These are phyloP conservation scores for Alternaria brassicae DNA, from an alignment of 2,329 filamentous ascomycete genomes.

Conservation along the genomic window DNA sequence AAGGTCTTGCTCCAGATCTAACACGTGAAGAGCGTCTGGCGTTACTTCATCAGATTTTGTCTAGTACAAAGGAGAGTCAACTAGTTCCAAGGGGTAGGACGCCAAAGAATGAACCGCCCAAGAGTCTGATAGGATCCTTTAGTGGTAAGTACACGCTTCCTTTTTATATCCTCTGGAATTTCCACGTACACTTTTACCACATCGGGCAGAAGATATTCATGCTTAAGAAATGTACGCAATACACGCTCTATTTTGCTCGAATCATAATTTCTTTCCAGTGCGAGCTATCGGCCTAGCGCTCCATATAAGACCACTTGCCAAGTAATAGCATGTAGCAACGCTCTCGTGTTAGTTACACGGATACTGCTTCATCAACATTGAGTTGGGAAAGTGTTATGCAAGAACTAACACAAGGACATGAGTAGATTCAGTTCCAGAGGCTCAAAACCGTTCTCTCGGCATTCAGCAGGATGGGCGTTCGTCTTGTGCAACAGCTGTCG, in stretches of 20 bases:
- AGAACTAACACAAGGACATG: constrained; percentile 7
- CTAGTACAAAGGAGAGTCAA: background rate
- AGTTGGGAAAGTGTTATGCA: background rate
- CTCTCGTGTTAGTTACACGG: background rate
- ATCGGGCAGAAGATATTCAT: background rate
- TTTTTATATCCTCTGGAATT: background rate
- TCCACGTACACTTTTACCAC: background rate
- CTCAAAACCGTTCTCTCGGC: background rate
- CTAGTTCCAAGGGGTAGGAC: constrained; percentile 8
- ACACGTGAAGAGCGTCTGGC: constrained; percentile 6
- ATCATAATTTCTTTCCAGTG: background rate
- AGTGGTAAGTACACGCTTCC: constrained; percentile 19
- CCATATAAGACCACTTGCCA: too few species aligned
- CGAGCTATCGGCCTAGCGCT: too few species aligned
- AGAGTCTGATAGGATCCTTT: constrained; percentile 8
- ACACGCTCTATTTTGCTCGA: background rate
- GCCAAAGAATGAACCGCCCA: constrained; percentile 9
- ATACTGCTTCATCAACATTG: background rate
- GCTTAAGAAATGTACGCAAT: background rate
- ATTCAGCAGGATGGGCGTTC: constrained; percentile 11
- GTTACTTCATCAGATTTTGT: constrained; percentile 22
- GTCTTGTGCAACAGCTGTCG: constrained; percentile 20
- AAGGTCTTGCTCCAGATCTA: constrained; percentile 9
- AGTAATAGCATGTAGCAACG: background rate
- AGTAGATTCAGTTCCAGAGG: background rate